Conservation (phyloP, 75 land plant genomes). For the Cryptomeria japonica region DNA sequence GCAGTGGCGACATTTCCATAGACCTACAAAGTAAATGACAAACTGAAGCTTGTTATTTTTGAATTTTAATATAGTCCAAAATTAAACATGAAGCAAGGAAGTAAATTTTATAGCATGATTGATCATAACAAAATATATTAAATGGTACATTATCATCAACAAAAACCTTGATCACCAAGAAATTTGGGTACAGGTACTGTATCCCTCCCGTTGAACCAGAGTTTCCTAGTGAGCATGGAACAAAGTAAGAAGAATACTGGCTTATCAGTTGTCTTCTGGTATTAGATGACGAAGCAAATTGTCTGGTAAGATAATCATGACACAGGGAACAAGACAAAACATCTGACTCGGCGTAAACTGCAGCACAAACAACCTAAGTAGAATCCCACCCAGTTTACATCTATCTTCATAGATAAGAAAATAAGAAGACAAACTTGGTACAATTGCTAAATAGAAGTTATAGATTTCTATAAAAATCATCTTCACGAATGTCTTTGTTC, state of each 20-base stretch:
- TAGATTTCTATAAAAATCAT: background rate
- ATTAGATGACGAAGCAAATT: background rate
- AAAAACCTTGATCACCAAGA: background rate
- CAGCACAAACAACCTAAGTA: background rate
- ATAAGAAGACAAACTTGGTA: background rate
- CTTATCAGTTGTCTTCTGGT: background rate
- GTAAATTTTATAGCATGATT: background rate
- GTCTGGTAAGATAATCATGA: background rate
- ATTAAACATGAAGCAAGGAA: background rate
- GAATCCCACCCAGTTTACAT: background rate
- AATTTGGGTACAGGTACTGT: background rate
- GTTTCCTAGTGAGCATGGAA: background rate
- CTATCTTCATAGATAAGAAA: background rate
- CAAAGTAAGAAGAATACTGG: background rate
- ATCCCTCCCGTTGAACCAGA: background rate
- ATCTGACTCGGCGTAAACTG: background rate
- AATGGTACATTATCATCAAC: background rate
- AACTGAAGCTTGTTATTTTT: background rate
- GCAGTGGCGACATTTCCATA: slow-evolving; percentile 14
- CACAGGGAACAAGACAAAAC: background rate
- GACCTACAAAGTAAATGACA: background rate
- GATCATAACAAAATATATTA: background rate
- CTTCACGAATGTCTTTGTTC: background rate
- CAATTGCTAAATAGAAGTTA: background rate
- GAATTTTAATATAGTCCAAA: background rate